These are phyloP conservation scores for Termitomyces titanicus DNA, from an alignment of 768 basidiomycete species.

Conservation along the genomic window DNA sequence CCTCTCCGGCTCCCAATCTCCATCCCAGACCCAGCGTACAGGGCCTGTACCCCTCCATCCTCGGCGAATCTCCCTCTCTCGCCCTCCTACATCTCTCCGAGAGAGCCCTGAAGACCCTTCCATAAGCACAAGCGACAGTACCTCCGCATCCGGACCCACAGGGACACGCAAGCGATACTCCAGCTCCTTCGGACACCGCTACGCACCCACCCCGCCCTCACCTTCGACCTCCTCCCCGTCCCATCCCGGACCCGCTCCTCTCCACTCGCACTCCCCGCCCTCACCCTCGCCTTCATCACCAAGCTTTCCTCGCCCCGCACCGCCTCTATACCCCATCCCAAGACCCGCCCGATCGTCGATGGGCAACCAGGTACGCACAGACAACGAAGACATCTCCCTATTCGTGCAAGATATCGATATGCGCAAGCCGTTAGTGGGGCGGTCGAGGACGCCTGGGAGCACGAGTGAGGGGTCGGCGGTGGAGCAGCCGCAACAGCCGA, in stretches of 20 bases:
- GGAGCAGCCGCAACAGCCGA: background rate
- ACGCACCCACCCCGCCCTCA: constrained; percentile 33
- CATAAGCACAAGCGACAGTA: constrained; percentile 1
- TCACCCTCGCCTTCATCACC: background rate
- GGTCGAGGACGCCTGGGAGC: constrained; percentile 21
- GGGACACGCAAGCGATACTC: constrained; percentile 60
- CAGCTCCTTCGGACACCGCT: constrained; percentile 75
- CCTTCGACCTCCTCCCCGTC: constrained; percentile 9
- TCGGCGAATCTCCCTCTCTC: constrained; percentile 4
- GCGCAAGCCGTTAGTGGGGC: constrained; percentile 57
- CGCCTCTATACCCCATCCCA: constrained; percentile 2
- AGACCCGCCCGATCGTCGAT: background rate
- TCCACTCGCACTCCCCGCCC: constrained; percentile 1
- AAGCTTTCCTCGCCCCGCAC: background rate
- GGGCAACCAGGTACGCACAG: constrained; percentile 35
- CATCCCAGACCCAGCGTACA: background rate
- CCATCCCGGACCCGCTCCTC: background rate
- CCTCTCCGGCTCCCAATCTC: background rate
- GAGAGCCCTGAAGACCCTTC: constrained; percentile 8
- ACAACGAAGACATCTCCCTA: constrained; percentile 75
- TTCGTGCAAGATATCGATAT: constrained; percentile 78
- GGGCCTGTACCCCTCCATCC: constrained; percentile 1
- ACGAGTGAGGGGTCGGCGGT: background rate
- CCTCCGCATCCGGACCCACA: background rate
- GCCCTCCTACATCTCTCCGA: background rate